Conservation (phyloP, 163 green algal genomes). For the Trebouxia gelatinosa region DNA sequence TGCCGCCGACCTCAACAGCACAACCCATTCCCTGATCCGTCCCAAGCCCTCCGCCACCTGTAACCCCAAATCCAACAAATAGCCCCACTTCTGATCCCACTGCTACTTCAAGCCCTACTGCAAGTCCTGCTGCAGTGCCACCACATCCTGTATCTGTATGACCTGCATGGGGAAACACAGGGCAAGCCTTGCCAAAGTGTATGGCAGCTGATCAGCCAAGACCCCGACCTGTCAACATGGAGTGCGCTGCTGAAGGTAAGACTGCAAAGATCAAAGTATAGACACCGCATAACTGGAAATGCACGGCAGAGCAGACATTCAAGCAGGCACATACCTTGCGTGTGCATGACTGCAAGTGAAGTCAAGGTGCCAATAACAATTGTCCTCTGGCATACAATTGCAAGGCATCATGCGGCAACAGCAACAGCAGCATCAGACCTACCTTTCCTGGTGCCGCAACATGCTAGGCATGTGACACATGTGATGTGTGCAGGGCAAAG, state of each 20-base stretch:
- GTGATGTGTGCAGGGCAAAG: slow-evolving; percentile 18
- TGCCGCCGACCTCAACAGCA: not conserved
- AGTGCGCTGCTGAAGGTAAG: slow-evolving; percentile 4
- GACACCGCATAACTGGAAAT: no score
- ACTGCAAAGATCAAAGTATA: not conserved
- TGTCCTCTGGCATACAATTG: no score
- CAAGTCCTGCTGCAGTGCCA: not conserved
- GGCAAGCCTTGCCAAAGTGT: slow-evolving; percentile 11
- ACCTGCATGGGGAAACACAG: not conserved
- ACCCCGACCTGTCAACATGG: slow-evolving; percentile 16
- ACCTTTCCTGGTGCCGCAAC: no score
- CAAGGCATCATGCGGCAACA: no score
- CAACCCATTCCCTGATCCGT: not conserved
- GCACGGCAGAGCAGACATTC: no score
- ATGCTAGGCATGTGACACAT: no score
- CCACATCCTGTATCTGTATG: not conserved
- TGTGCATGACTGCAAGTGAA: no score
- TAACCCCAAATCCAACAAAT: not conserved
- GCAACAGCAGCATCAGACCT: no score
- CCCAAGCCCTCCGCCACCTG: not conserved
- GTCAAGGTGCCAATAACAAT: no score
- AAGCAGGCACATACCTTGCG: no score
- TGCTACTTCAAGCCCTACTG: not conserved
- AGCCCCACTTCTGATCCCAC: not conserved
- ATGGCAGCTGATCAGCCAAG: not conserved